Base-by-base conservation (phyloP, 1,284 basidiomycete species). In the Erythrobasidium hasegawianum region DNA sequence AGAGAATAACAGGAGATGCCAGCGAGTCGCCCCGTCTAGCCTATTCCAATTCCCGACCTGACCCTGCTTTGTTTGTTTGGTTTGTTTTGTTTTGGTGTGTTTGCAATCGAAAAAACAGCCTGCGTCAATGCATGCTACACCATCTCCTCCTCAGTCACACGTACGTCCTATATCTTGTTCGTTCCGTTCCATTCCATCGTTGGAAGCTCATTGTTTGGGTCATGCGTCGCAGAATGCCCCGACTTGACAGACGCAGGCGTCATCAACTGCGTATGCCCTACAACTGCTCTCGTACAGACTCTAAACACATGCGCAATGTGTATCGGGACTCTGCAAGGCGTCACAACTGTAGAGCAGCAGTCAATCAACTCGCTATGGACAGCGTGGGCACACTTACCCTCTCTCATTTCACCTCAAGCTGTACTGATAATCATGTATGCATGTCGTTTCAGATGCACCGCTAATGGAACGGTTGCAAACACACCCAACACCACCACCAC, bases 211-310 rank as follows among this genome's bases (percentile, higher is more conserved):
- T n/a, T n/a, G n/a, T n/a, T n/a, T n/a, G n/a, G n/a, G n/a, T n/a
- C n/a, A n/a, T 41, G 11, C 10, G 40, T n/a, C n/a, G n/a, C n/a
- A 65, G 62, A 65, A 53, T 65, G 62, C 62, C 45, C 43, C 16
- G 56, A 65, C 56, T 56, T 65, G 41, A 57, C 56, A 2, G 62
- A 65, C 55, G 38, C 41, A n/a, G 62, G 62, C 26, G 62, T 65
- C 54, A 65, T 65, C 47, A 55, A 55, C 13, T 65, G 62, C 56
- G 58, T 65, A 10, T 65, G 62, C 38, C 54, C 62, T 27, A 65
- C 57, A 20, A 4, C 54, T 2, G 54, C 54, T 11, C 55, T 49
- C 7, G 47, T 53, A 14, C 10, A 18, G 24, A 26, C 33, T 20
- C 62, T 65, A 27, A 39, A 65, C 27, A 20, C 55, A 29, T 65